A percentile compares a stretch with the other conserved stretches of the same genome.
These are phyloP conservation scores for Chlorencoelia australis DNA, from an alignment of 2,329 filamentous ascomycete species.

Conservation along the genomic window DNA sequence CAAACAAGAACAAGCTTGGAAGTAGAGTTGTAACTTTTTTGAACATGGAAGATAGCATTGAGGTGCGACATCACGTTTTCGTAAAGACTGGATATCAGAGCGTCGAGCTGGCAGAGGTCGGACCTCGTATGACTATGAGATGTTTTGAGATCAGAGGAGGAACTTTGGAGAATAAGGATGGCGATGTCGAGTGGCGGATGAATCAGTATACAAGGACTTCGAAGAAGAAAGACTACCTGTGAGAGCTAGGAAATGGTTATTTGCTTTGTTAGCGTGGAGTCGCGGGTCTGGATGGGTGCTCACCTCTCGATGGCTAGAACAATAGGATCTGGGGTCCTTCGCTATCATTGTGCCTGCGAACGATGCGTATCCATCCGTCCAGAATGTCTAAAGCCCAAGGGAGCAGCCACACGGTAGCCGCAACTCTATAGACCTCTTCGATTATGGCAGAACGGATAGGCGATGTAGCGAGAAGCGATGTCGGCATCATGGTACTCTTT, in stretches of 20 bases:
- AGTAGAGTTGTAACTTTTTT: slow-evolving; percentile 88
- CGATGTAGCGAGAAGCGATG: not conserved
- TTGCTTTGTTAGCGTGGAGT: slow-evolving; percentile 26
- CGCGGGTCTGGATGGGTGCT: slow-evolving; percentile 15
- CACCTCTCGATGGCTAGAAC: slow-evolving; percentile 10
- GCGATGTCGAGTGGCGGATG: slow-evolving; percentile 92
- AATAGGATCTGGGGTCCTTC: slow-evolving; percentile 5
- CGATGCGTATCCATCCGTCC: slow-evolving; percentile 3
- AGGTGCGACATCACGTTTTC: slow-evolving; percentile 89
- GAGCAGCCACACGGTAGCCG: slow-evolving; percentile 6
- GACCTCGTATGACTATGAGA: slow-evolving; percentile 94
- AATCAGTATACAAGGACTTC: slow-evolving; percentile 91
- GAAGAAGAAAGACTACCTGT: slow-evolving; percentile 93
- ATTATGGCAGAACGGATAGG: slow-evolving; percentile 3
- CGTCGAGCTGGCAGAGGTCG: slow-evolving; percentile 81
- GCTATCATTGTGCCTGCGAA: slow-evolving; percentile 6
- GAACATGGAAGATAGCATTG: slow-evolving; percentile 87
- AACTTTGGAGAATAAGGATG: slow-evolving; percentile 87
- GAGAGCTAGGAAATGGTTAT: slow-evolving; percentile 25
- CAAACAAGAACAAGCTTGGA: slow-evolving; percentile 64
- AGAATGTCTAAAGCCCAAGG: slow-evolving; percentile 5
- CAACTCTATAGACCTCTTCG: slow-evolving; percentile 7
- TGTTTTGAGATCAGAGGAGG: slow-evolving; percentile 88
- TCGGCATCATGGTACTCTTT: slow-evolving; percentile 1
- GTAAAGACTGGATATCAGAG: slow-evolving; percentile 85